Evolutionary conservation across 768 basidiomycete species (phyloP).

Genomic region (Amanita polypyramis): DNA sequence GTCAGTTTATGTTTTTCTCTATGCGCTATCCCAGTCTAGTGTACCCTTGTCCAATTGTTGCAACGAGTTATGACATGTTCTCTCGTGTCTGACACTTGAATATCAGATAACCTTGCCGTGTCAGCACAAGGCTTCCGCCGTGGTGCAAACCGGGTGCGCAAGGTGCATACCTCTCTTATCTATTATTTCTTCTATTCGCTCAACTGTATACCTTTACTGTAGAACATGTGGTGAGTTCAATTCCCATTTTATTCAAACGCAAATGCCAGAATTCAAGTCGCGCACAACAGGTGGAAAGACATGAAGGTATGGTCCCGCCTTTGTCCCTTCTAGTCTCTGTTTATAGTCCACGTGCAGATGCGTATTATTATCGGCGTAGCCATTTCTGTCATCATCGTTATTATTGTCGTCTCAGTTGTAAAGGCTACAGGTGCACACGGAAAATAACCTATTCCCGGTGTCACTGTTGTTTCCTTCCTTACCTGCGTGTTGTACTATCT

Average conservation of each 20-base stretch:
- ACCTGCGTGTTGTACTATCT: slow-evolving; percentile 8
- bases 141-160: slow-evolving; percentile 94
- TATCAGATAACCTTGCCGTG: slow-evolving; percentile 85
- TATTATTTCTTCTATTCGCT: slow-evolving; percentile 3
- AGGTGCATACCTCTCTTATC: slow-evolving; percentile 44
- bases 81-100: neutral
- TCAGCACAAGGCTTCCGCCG: slow-evolving; percentile 98
- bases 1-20: slow-evolving; percentile 33
- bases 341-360: slow-evolving; percentile 46
- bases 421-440: slow-evolving; percentile 51
- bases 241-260: neutral
- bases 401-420: slow-evolving; percentile 93
- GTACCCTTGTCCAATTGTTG: neutral
- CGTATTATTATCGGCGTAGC: slow-evolving; percentile 91
- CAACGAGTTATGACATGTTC: neutral
- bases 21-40: neutral
- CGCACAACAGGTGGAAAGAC: slow-evolving; percentile 77
- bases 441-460: neutral
- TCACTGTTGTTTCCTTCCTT: neutral
- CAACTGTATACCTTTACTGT: slow-evolving; percentile 7
- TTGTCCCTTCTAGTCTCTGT: slow-evolving; percentile 3
- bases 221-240: slow-evolving; percentile 75
- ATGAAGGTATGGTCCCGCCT: slow-evolving; percentile 61
- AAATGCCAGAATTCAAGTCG: neutral
- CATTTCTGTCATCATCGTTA: slow-evolving; percentile 82